These are phyloP conservation scores for Pharus latifolius DNA, from an alignment of 176 grass and related monocot species.

Conservation along the genomic window DNA sequence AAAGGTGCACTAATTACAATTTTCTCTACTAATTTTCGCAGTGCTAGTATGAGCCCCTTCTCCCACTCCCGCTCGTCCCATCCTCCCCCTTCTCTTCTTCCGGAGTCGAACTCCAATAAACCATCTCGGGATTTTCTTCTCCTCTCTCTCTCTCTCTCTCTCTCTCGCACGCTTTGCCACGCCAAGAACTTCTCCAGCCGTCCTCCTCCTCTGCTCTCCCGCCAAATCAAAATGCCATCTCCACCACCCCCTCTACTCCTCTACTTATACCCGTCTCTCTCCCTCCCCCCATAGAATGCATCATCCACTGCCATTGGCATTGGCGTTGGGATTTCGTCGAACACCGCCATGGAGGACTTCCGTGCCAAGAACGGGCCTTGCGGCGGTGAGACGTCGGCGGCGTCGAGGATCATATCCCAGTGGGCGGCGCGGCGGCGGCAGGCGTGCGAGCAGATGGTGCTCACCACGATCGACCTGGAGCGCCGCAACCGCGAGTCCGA, in stretches of 20 bases:
- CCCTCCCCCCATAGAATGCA: background rate
- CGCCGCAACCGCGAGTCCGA: slow-evolving; percentile 77
- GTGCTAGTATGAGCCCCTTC: background rate
- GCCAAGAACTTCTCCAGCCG: background rate
- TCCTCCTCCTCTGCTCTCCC: slow-evolving; percentile 8
- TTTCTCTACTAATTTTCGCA: background rate
- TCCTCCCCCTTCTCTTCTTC: background rate
- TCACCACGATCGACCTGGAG: slow-evolving; percentile 58
- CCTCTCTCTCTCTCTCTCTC: background rate
- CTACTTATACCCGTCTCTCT: slow-evolving; percentile 1
- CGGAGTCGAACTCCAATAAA: background rate
- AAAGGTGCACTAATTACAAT: no score
- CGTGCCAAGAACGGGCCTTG: slow-evolving; percentile 5
- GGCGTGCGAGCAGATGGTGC: slow-evolving; percentile 72
- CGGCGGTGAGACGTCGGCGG: slow-evolving; percentile 32
- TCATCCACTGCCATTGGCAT: background rate
- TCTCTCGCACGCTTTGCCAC: background rate
- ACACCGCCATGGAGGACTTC: slow-evolving; percentile 10
- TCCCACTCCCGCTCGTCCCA: background rate
- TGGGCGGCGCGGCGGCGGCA: slow-evolving; percentile 64
- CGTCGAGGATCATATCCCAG: slow-evolving; percentile 51
- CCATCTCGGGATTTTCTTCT: slow-evolving; percentile 7
- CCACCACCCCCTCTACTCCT: background rate
- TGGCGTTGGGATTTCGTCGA: background rate
- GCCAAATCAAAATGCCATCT: background rate